Percentiles rank a stretch among this genome's conserved stretches.
These are phyloP conservation scores for Xylaria palmicola DNA, from an alignment of 495 filamentous ascomycete species.

Conservation along the genomic window DNA sequence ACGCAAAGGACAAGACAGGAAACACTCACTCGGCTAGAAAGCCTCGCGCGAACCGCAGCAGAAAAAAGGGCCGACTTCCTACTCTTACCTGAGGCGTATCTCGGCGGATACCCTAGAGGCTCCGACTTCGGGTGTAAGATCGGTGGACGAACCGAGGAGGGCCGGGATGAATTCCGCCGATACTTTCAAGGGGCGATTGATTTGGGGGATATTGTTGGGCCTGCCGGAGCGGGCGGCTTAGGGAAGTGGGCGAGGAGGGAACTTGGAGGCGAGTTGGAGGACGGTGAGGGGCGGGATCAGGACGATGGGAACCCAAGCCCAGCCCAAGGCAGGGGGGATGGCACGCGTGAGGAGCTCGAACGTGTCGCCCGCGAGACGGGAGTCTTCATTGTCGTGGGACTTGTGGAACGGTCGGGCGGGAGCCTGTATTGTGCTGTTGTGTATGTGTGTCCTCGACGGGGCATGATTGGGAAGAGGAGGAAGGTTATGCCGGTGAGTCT, in stretches of 20 bases:
- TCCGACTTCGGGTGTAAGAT: constrained; percentile 72
- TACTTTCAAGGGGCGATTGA: constrained; percentile 82
- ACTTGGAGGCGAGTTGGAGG: constrained; percentile 46
- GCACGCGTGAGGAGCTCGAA: constrained; percentile 80
- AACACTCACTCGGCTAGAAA: constrained; percentile 65
- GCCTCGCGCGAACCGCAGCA: constrained; percentile 53
- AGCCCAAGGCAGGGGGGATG: constrained; percentile 67
- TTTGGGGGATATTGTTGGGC: constrained; percentile 76
- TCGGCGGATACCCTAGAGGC: constrained; percentile 91
- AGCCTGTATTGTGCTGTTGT: constrained; percentile 82
- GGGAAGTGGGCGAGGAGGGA: constrained; percentile 68
- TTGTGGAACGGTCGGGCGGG: constrained; percentile 78
- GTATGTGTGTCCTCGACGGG: constrained; percentile 74
- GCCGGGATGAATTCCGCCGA: constrained; percentile 77
- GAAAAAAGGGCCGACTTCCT: constrained; percentile 65
- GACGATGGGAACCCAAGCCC: constrained; percentile 56
- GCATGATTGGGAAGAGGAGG: constrained; percentile 79
- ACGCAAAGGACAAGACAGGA: constrained; percentile 62
- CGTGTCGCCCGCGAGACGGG: constrained; percentile 68
- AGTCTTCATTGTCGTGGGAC: constrained; percentile 75
- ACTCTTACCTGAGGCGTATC: constrained; percentile 89
- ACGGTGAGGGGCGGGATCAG: constrained; percentile 46
- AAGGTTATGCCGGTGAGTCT: constrained; percentile 81
- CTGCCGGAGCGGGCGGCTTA: constrained; percentile 59
- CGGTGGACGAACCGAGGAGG: constrained; percentile 63